phyloP scores from a whole-genome alignment of 2,329 filamentous ascomycete species.

The Penicillium sp. region DNA sequence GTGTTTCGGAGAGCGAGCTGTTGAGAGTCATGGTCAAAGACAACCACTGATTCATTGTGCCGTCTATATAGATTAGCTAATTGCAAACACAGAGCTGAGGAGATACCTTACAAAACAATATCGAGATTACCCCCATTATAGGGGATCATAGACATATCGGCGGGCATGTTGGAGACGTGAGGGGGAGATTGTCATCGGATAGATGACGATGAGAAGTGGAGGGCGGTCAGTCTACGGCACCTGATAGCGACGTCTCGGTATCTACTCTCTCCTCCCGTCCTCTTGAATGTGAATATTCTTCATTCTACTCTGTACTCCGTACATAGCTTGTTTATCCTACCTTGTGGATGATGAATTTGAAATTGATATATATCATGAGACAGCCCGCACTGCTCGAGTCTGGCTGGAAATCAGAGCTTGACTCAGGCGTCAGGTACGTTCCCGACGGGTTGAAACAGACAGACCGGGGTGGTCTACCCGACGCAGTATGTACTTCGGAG shows the following conservation, averaged over 20 bases:
- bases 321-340: neutral
- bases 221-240: neutral
- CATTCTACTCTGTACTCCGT: neutral
- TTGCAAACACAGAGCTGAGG: neutral
- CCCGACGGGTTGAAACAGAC: neutral
- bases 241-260: neutral
- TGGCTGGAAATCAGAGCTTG: neutral
- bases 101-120: conserved; percentile 43
- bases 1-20: conserved; percentile 75
- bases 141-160: conserved; percentile 44
- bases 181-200: conserved; percentile 15
- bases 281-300: too few species aligned
- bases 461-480: neutral
- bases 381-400: neutral
- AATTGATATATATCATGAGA: neutral
- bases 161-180: conserved; percentile 31
- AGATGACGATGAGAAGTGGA: conserved; percentile 6
- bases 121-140: conserved; percentile 43
- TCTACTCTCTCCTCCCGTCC: too few species aligned
- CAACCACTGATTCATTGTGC: conserved; percentile 86
- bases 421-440: too few species aligned
- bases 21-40: conserved; percentile 79
- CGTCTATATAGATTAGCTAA: conserved; percentile 56
- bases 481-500: too few species aligned
- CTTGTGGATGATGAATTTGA: neutral